Percentiles rank a stretch among this genome's conserved stretches.
Evolutionary conservation across 192 early-diverging fungal genomes (phyloP).

Genomic region (Lunasporangiospora selenospora): DNA sequence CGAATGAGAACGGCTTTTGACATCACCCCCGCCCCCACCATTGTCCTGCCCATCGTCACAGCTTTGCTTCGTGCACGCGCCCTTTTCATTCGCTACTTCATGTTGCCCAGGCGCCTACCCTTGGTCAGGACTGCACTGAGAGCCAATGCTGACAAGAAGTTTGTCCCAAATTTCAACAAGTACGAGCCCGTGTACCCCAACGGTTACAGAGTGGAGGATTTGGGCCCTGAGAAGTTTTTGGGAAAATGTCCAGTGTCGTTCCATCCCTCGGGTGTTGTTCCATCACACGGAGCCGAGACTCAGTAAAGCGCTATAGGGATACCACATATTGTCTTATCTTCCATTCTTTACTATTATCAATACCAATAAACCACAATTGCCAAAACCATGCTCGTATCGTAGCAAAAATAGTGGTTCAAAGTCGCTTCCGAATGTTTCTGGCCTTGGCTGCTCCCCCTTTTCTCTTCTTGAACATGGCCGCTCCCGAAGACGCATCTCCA

Average conservation of each 20-base stretch:
- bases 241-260: slow-evolving; percentile 43
- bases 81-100: slow-evolving; percentile 42
- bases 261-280: slow-evolving; percentile 12
- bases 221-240: slow-evolving; percentile 48
- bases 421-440: slow-evolving; percentile 52
- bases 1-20: too few species aligned
- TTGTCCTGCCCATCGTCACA: slow-evolving; percentile 3
- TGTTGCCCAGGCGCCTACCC: slow-evolving; percentile 35
- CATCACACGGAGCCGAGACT: background rate
- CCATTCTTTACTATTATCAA: too few species aligned
- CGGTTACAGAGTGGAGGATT: slow-evolving; percentile 48
- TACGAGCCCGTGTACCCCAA: slow-evolving; percentile 38
- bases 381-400: too few species aligned
- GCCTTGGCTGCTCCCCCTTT: slow-evolving; percentile 43
- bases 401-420: too few species aligned
- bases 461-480: slow-evolving; percentile 59
- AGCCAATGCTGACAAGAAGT: slow-evolving; percentile 26
- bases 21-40: slow-evolving; percentile 1
- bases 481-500: background rate
- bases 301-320: too few species aligned
- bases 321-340: too few species aligned
- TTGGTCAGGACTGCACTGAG: slow-evolving; percentile 33
- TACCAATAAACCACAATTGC: too few species aligned
- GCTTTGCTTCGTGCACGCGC: slow-evolving; percentile 17
- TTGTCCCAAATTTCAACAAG: slow-evolving; percentile 43